phyloP scores from a whole-genome alignment of 169 alveolate species.

The Pseudocohnilembus persalinus region DNA sequence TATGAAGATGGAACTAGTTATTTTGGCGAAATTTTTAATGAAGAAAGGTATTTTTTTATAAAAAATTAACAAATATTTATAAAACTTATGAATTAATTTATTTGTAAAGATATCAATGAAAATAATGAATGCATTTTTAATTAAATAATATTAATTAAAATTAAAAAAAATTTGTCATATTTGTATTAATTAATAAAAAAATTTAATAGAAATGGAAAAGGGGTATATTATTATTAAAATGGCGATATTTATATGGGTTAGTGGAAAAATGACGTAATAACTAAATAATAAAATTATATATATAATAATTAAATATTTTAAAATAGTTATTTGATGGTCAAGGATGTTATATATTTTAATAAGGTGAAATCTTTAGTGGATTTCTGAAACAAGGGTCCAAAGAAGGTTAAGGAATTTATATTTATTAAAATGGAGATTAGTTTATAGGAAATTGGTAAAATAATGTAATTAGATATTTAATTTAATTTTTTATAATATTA shows the following conservation, averaged over 20 bases:
- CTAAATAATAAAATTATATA: neutral
- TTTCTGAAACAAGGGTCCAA: constrained; percentile 11
- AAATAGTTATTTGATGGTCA: neutral
- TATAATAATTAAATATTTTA: no score
- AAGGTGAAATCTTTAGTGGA: neutral
- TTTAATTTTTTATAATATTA: no score
- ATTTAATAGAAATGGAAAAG: neutral
- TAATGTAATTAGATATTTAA: neutral
- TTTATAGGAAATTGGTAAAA: constrained; percentile 19
- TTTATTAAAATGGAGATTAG: constrained; percentile 16
- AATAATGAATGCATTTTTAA: no score
- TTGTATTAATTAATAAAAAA: no score
- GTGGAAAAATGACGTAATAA: constrained; percentile 15
- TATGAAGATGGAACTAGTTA: no score
- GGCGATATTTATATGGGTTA: constrained; percentile 31
- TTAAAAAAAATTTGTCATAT: no score
- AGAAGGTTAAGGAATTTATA: constrained; percentile 29
- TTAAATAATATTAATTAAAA: no score
- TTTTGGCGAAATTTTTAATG: no score
- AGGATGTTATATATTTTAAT: neutral
- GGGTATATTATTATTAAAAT: constrained; percentile 23
- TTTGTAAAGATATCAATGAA: no score
- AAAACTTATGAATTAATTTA: no score
- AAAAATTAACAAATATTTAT: no score
- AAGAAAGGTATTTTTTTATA: no score